phyloP scores from a whole-genome alignment of 345 rosid genomes.

The Populus tremula region DNA sequence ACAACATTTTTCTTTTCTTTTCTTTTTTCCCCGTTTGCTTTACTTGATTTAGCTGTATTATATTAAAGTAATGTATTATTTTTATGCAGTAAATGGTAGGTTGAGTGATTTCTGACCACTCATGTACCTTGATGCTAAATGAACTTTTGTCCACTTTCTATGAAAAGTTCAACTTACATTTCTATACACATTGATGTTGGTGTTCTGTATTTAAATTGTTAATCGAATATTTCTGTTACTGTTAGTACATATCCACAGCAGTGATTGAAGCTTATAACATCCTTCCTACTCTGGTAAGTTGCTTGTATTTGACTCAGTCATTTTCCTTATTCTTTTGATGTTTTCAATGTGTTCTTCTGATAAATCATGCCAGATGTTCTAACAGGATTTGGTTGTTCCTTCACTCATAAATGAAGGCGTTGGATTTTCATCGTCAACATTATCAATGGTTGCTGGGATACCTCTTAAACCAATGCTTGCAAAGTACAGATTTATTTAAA shows the following conservation, averaged over 20 bases:
- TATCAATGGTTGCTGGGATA: slow-evolving; percentile 78
- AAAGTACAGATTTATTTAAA: slow-evolving; percentile 42
- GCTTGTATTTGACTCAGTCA: not conserved
- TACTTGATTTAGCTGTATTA: no score
- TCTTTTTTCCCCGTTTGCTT: not conserved
- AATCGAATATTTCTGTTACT: slow-evolving; percentile 14
- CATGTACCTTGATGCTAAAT: not conserved
- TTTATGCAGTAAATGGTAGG: not conserved
- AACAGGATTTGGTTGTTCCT: slow-evolving; percentile 75
- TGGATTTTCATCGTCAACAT: slow-evolving; percentile 62
- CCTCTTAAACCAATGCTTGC: slow-evolving; percentile 97
- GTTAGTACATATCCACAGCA: slow-evolving; percentile 62
- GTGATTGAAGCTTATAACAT: slow-evolving; percentile 78
- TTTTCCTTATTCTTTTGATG: slow-evolving; percentile 1
- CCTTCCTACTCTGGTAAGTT: slow-evolving; percentile 74
- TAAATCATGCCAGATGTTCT: slow-evolving; percentile 8
- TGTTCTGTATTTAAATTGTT: slow-evolving; percentile 8
- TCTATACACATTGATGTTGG: not conserved
- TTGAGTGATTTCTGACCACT: not conserved
- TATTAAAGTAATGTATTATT: not conserved
- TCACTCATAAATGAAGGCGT: slow-evolving; percentile 58
- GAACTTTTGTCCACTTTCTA: no score
- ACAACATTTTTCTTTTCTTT: not conserved
- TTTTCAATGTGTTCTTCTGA: not conserved
- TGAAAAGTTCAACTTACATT: no score